These are phyloP conservation scores for Apiotrichum siamense DNA, from an alignment of 1,284 basidiomycete genomes.

Conservation along the genomic window DNA sequence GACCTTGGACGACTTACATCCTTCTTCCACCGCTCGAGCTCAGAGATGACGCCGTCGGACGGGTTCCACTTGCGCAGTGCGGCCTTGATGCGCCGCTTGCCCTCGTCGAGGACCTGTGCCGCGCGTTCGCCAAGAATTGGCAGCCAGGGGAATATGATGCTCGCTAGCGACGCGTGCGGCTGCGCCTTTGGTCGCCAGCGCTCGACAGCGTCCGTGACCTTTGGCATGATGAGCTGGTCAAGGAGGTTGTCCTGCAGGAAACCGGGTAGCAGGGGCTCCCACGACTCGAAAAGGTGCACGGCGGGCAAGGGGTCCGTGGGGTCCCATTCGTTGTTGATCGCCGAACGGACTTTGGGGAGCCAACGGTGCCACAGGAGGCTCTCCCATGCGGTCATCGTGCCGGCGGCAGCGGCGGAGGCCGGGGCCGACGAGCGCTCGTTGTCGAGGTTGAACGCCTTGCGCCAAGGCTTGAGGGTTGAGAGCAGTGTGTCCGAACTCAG, in stretches of 20 bases:
- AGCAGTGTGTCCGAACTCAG: conserved; percentile 32
- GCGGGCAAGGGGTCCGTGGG: conserved; percentile 66
- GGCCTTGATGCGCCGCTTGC: conserved; percentile 73
- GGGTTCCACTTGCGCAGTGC: conserved; percentile 71
- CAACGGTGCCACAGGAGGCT: conserved; percentile 88
- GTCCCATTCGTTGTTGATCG: conserved; percentile 89
- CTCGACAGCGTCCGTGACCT: conserved; percentile 74
- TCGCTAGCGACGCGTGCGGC: conserved; percentile 67
- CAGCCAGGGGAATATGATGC: conserved; percentile 93
- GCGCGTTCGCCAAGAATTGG: conserved; percentile 73
- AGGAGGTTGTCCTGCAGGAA: conserved; percentile 93
- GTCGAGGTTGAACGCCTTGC: conserved; percentile 35
- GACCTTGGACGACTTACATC: conserved; percentile 58
- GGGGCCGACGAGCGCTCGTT: neutral
- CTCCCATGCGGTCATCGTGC: conserved; percentile 90
- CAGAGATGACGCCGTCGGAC: conserved; percentile 66
- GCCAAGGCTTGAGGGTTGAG: conserved; percentile 42
- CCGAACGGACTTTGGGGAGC: conserved; percentile 86
- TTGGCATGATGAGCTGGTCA: conserved; percentile 90
- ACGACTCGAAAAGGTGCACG: conserved; percentile 77
- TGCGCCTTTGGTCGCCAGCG: conserved; percentile 57
- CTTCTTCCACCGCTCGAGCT: conserved; percentile 66
- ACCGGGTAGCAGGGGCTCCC: conserved; percentile 76
- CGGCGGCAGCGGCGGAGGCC: no score
- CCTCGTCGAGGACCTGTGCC: conserved; percentile 74